phyloP scores from a whole-genome alignment of 2,329 filamentous ascomycete genomes.

The Ascomycota sp. region DNA sequence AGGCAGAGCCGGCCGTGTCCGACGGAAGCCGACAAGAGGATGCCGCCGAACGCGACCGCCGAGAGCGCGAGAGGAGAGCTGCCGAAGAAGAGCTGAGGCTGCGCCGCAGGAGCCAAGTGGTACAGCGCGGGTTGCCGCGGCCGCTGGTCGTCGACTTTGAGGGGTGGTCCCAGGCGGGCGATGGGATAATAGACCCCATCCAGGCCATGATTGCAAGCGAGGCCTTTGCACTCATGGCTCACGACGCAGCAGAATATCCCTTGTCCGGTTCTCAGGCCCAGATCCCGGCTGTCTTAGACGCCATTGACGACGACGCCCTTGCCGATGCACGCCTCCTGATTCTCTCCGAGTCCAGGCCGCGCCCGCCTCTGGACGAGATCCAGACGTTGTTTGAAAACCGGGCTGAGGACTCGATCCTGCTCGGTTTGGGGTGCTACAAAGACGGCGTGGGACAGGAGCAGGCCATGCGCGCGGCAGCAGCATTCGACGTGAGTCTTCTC shows the following conservation, averaged over 20 bases:
- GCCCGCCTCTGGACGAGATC: conserved; percentile 28
- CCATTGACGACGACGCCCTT: conserved; percentile 50
- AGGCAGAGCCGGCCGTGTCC: conserved; percentile 32
- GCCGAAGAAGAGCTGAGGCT: conserved; percentile 60
- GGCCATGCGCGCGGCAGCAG: conserved; percentile 42
- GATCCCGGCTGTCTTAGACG: conserved; percentile 39
- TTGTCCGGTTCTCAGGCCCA: conserved; percentile 45
- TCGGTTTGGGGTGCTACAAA: conserved; percentile 63
- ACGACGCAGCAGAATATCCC: conserved; percentile 60
- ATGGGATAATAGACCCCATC: conserved; percentile 39
- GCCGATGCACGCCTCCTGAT: conserved; percentile 61
- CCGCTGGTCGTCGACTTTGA: conserved; percentile 54
- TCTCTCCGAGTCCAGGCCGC: conserved; percentile 41
- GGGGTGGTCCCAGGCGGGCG: conserved; percentile 42
- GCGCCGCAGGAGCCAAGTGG: conserved; percentile 71
- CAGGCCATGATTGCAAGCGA: conserved; percentile 55
- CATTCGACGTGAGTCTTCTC: conserved; percentile 45
- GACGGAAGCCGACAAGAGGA: conserved; percentile 33
- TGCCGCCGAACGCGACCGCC: conserved; percentile 55
- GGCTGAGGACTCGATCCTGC: conserved; percentile 37
- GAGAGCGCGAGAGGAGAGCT: conserved; percentile 53
- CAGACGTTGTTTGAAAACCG: conserved; percentile 31
- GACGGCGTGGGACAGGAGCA: conserved; percentile 56
- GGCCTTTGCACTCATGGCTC: conserved; percentile 57
- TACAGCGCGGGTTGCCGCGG: conserved; percentile 66